Evolutionary conservation across 805 yeast genomes (phyloP).

Genomic region (Saccharomycopsis fodiens): DNA sequence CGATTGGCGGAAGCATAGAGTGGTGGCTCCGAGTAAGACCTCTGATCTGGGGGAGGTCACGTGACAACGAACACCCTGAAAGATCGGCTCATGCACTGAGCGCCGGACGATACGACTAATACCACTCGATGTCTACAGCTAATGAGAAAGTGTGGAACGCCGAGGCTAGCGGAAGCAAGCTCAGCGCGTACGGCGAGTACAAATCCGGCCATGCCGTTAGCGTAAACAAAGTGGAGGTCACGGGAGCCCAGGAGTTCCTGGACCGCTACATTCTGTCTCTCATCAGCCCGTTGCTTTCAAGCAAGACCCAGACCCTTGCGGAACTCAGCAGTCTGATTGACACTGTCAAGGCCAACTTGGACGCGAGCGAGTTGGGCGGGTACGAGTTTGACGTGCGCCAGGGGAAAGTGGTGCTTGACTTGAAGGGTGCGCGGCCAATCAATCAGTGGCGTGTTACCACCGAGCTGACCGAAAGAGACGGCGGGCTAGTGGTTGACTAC

Average conservation of each 20-base stretch:
- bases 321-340: constrained; percentile 4
- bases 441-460: constrained; percentile 8
- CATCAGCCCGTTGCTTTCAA: constrained; percentile 8
- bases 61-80: no score
- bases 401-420: background rate
- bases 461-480: constrained; percentile 5
- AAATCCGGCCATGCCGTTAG: constrained; percentile 1
- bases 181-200: background rate
- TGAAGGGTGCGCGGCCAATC: background rate
- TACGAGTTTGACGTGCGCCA: background rate
- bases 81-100: no score
- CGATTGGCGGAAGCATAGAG: no score
- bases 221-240: constrained; percentile 9
- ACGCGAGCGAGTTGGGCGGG: background rate
- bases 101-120: no score
- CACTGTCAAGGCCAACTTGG: background rate
- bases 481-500: constrained; percentile 5
- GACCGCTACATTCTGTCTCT: constrained; percentile 1
- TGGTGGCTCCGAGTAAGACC: no score
- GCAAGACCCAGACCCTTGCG: constrained; percentile 4
- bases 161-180: background rate
- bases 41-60: no score
- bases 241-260: background rate
- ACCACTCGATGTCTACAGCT: no score
- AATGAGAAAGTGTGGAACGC: background rate